phyloP scores from a whole-genome alignment of 139 green algal genomes.

The Pedinophyceae sp. region DNA sequence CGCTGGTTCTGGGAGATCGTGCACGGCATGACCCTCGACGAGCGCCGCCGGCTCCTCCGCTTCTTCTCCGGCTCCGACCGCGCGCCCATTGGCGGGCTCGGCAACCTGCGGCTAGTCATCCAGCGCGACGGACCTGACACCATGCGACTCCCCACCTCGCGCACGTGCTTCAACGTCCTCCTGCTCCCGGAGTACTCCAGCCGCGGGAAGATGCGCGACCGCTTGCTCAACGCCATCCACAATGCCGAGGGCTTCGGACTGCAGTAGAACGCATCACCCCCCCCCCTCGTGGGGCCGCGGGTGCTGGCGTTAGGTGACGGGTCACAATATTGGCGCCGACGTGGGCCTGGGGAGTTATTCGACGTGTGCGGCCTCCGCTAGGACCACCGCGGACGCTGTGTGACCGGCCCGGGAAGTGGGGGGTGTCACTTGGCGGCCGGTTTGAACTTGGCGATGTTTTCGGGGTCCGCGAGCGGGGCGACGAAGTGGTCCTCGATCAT shows the following conservation, averaged over 20 bases:
- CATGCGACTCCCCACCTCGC: slow-evolving; percentile 56
- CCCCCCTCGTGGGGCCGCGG: no score
- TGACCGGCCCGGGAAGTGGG: no score
- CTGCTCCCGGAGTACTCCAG: slow-evolving; percentile 72
- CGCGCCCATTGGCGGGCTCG: slow-evolving; percentile 72
- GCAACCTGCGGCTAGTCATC: slow-evolving; percentile 62
- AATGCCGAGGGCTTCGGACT: slow-evolving; percentile 83
- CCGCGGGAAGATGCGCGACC: slow-evolving; percentile 41
- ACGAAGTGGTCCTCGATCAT: slow-evolving; percentile 72
- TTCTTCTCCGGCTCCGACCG: slow-evolving; percentile 74
- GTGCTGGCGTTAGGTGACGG: no score
- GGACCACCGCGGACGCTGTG: no score
- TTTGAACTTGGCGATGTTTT: no score
- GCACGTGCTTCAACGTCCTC: slow-evolving; percentile 90
- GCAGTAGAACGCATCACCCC: no score
- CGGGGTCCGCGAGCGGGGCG: slow-evolving; percentile 19
- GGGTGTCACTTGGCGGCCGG: no score
- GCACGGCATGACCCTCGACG: slow-evolving; percentile 19
- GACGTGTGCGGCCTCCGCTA: no score
- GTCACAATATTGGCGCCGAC: no score
- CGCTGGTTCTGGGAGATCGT: slow-evolving; percentile 67
- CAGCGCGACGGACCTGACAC: slow-evolving; percentile 37
- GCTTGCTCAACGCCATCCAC: slow-evolving; percentile 67
- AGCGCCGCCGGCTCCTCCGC: slow-evolving; percentile 70
- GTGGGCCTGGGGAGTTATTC: no score